Percentiles rank a stretch among this genome's conserved stretches.
These are phyloP conservation scores for Penicillium psychrofluorescens DNA, from an alignment of 495 filamentous ascomycete species.

Conservation along the genomic window DNA sequence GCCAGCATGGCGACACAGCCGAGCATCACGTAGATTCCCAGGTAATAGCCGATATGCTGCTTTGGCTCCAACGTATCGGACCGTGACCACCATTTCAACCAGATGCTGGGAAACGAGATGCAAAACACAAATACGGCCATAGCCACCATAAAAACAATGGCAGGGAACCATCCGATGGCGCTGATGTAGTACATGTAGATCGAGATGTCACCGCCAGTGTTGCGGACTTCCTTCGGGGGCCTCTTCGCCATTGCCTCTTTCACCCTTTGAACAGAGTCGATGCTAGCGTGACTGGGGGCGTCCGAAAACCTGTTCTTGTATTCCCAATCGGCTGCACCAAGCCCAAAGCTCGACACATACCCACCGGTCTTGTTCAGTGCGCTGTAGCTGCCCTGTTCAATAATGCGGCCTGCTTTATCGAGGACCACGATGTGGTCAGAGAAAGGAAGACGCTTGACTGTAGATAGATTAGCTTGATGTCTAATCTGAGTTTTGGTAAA, in stretches of 20 bases:
- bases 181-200: slow-evolving; percentile 55
- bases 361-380: slow-evolving; percentile 36
- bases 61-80: slow-evolving; percentile 36
- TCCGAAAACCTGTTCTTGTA: slow-evolving; percentile 20
- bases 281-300: slow-evolving; percentile 11
- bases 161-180: slow-evolving; percentile 40
- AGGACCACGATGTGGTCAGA: slow-evolving; percentile 48
- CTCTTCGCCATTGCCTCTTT: slow-evolving; percentile 5
- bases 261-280: slow-evolving; percentile 13
- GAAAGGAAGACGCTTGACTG: slow-evolving; percentile 40
- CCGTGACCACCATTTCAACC: slow-evolving; percentile 49
- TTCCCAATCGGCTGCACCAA: slow-evolving; percentile 24
- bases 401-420: slow-evolving; percentile 32
- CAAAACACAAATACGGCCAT: slow-evolving; percentile 38
- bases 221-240: slow-evolving; percentile 21
- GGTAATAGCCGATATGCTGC: slow-evolving; percentile 38
- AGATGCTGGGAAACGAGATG: slow-evolving; percentile 43
- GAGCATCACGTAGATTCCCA: slow-evolving; percentile 51
- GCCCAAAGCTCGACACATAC: slow-evolving; percentile 42
- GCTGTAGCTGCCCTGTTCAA: slow-evolving; percentile 46
- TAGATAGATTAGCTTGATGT: background rate
- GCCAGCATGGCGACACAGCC: slow-evolving; percentile 33
- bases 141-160: slow-evolving; percentile 35
- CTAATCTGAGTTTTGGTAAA: background rate
- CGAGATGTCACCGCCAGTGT: slow-evolving; percentile 43